phyloP scores from a whole-genome alignment of 2,329 filamentous ascomycete genomes.

The Epichloe gansuensis region DNA sequence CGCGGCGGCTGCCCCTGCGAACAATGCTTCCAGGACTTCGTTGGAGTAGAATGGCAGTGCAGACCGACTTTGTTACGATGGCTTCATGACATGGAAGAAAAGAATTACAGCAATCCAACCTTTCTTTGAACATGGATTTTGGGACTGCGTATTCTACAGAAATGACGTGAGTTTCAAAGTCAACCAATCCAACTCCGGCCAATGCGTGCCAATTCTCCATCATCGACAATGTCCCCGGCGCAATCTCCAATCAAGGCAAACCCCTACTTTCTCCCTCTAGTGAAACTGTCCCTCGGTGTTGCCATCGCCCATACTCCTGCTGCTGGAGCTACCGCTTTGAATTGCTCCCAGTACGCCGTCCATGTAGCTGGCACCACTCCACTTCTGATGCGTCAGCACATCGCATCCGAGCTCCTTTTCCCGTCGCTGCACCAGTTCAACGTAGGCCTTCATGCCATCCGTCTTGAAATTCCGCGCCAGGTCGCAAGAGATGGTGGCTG shows the following conservation, averaged over 20 bases:
- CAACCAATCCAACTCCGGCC: conserved; percentile 2
- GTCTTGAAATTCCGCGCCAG: conserved; percentile 72
- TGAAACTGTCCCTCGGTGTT: conserved; percentile 70
- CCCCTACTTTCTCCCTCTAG: conserved; percentile 8
- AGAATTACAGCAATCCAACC: too few relatives aligned
- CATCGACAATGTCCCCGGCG: background rate
- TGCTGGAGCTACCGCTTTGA: conserved; percentile 80
- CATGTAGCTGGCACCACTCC: conserved; percentile 59
- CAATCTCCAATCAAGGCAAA: background rate
- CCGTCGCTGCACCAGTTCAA: conserved; percentile 77
- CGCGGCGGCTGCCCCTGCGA: conserved; percentile 39
- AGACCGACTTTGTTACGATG: too few relatives aligned
- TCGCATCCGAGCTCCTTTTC: conserved; percentile 89
- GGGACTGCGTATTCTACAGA: background rate
- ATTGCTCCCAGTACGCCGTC: conserved; percentile 85
- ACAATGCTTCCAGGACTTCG: conserved; percentile 44
- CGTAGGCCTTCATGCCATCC: conserved; percentile 94
- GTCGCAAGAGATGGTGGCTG: conserved; percentile 55
- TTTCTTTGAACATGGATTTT: too few relatives aligned
- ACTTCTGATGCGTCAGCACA: conserved; percentile 91
- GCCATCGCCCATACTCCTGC: conserved; percentile 87
- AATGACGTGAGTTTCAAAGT: background rate
- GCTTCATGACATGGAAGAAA: too few relatives aligned
- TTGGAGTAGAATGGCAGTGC: conserved; percentile 20
- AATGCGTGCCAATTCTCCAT: background rate